Evolutionary conservation across 2,329 filamentous ascomycete genomes (phyloP).

Genomic region (Epichloe hybrida): DNA sequence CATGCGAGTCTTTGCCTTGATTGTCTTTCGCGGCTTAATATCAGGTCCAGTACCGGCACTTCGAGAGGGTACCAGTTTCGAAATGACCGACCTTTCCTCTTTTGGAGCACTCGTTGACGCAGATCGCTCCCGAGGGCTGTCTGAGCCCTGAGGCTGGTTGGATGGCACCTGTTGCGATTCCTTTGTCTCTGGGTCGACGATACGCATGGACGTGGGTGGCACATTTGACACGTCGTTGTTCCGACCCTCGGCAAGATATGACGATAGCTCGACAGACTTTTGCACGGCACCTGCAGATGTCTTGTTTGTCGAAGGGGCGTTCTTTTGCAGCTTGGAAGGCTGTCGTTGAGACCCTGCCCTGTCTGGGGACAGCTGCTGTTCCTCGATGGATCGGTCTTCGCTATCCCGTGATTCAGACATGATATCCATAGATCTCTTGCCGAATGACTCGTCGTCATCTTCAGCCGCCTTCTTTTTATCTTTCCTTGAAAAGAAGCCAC

Average conservation of each 20-base stretch:
- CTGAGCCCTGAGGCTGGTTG: slow-evolving; percentile 13
- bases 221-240: slow-evolving; percentile 41
- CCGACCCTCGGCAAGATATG: slow-evolving; percentile 29
- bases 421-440: slow-evolving; percentile 49
- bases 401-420: slow-evolving; percentile 30
- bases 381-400: slow-evolving; percentile 28
- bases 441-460: slow-evolving; percentile 46
- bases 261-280: slow-evolving; percentile 26
- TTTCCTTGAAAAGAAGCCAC: slow-evolving; percentile 49
- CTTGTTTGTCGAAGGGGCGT: slow-evolving; percentile 32
- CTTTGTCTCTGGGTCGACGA: slow-evolving; percentile 40
- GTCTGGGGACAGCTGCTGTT: slow-evolving; percentile 29
- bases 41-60: slow-evolving; percentile 27
- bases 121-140: slow-evolving; percentile 17
- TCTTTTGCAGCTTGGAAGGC: slow-evolving; percentile 59
- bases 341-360: slow-evolving; percentile 34
- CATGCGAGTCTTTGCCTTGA: slow-evolving; percentile 42
- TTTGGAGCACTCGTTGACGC: slow-evolving; percentile 21
- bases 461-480: slow-evolving; percentile 44
- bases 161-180: slow-evolving; percentile 26
- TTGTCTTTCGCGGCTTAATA: slow-evolving; percentile 36
- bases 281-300: slow-evolving; percentile 15
- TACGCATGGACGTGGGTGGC: slow-evolving; percentile 43
- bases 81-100: slow-evolving; percentile 22
- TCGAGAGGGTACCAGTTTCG: slow-evolving; percentile 10